phyloP scores from a whole-genome alignment of 257 asterid genomes.

The Nicotiana otophora region DNA sequence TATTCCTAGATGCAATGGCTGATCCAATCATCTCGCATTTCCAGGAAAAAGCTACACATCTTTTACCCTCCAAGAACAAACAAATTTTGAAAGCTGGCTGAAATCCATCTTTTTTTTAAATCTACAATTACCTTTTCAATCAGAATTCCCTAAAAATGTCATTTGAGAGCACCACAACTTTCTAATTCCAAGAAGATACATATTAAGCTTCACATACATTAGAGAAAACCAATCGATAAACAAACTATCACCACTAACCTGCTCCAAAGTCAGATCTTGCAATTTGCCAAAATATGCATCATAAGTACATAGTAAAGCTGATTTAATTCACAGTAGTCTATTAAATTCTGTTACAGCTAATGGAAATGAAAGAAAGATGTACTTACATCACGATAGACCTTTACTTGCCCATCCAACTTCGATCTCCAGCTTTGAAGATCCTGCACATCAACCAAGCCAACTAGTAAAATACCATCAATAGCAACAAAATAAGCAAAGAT shows the following conservation, averaged over 20 bases:
- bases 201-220: not conserved
- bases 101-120: not conserved
- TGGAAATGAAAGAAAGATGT: not conserved
- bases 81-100: not conserved
- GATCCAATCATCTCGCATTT: not conserved
- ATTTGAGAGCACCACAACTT: not conserved
- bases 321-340: not conserved
- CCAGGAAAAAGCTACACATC: not conserved
- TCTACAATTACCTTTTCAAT: not conserved
- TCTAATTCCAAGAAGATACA: not conserved
- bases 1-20: not conserved
- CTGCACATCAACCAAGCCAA: conserved; percentile 23
- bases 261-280: not conserved
- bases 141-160: not conserved
- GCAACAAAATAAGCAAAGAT: not conserved
- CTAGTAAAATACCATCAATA: not conserved
- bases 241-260: not conserved
- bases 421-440: conserved; percentile 88
- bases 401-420: conserved; percentile 80
- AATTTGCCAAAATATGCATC: not conserved
- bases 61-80: not conserved
- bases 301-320: not conserved
- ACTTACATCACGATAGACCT: conserved; percentile 75
- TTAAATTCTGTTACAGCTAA: not conserved
- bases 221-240: not conserved